phyloP scores from a whole-genome alignment of 805 yeast genomes.

The Starmerella kuoi region DNA sequence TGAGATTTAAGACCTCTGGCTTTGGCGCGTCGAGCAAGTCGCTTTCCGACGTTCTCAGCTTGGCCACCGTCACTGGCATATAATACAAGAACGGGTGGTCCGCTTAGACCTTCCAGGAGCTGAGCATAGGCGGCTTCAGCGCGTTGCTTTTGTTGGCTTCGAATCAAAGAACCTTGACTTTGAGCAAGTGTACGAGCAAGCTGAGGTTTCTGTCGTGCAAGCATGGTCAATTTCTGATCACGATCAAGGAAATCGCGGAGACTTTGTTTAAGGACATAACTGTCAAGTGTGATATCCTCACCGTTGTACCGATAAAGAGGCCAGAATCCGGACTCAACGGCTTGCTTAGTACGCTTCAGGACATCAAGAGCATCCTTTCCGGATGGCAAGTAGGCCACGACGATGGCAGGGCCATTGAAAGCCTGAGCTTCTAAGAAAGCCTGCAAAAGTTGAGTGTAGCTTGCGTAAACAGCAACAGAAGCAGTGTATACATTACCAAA shows the following conservation, averaged over 20 bases:
- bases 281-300: slow-evolving; percentile 69
- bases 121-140: slow-evolving; percentile 69
- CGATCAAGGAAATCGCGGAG: slow-evolving; percentile 72
- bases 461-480: slow-evolving; percentile 83
- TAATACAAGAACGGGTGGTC: slow-evolving; percentile 79
- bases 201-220: slow-evolving; percentile 58
- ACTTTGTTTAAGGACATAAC: slow-evolving; percentile 65
- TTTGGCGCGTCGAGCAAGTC: slow-evolving; percentile 64
- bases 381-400: slow-evolving; percentile 81
- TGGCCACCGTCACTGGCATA: slow-evolving; percentile 90
- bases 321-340: slow-evolving; percentile 94
- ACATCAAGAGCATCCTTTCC: slow-evolving; percentile 54
- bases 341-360: slow-evolving; percentile 72
- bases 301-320: slow-evolving; percentile 73
- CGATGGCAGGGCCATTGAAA: slow-evolving; percentile 81
- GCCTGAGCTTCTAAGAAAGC: slow-evolving; percentile 82
- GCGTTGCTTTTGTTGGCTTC: slow-evolving; percentile 45
- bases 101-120: slow-evolving; percentile 73
- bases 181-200: slow-evolving; percentile 61
- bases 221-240: slow-evolving; percentile 73
- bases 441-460: slow-evolving; percentile 84
- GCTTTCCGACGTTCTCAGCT: slow-evolving; percentile 70
- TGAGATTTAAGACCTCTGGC: slow-evolving; percentile 64
- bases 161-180: slow-evolving; percentile 50
- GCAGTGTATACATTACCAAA: slow-evolving; percentile 84